These are phyloP conservation scores for Rhizopogon roseolus DNA, from an alignment of 768 basidiomycete species.

Conservation along the genomic window DNA sequence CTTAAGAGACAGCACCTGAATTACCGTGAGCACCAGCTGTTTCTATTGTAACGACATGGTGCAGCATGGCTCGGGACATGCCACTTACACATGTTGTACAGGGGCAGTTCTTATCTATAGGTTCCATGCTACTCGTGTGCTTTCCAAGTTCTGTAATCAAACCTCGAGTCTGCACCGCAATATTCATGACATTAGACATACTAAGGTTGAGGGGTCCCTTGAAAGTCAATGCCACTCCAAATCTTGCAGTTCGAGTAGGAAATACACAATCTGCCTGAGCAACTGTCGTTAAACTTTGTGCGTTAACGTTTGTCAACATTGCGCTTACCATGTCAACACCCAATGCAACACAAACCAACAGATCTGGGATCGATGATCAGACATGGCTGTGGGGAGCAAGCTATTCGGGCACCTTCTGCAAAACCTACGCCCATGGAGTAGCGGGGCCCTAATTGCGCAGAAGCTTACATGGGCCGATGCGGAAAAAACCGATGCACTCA, in stretches of 20 bases:
- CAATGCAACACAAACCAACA: conserved; percentile 87
- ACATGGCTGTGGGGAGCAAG: not conserved
- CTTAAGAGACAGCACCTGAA: conserved; percentile 11
- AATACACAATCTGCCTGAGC: conserved; percentile 87
- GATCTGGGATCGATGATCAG: conserved; percentile 41
- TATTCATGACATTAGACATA: conserved; percentile 20
- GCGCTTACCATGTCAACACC: conserved; percentile 81
- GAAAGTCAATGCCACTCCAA: conserved; percentile 84
- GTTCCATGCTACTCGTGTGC: conserved; percentile 61
- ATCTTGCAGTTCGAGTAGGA: conserved; percentile 87
- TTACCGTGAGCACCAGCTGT: conserved; percentile 84
- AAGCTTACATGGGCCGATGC: not conserved
- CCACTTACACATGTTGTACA: conserved; percentile 79
- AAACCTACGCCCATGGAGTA: conserved; percentile 94
- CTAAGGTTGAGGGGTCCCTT: conserved; percentile 80
- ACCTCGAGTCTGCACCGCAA: conserved; percentile 5
- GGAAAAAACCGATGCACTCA: conserved; percentile 29
- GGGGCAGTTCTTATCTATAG: conserved; percentile 75
- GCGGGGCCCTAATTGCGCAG: conserved; percentile 56
- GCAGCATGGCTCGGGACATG: conserved; percentile 67
- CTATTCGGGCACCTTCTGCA: conserved; percentile 63
- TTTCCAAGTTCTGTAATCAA: conserved; percentile 45
- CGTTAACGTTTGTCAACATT: not conserved
- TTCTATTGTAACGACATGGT: conserved; percentile 74
- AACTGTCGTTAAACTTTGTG: not conserved